Conservation (phyloP, 495 filamentous ascomycete genomes). For the Neurospora tetraspora region DNA sequence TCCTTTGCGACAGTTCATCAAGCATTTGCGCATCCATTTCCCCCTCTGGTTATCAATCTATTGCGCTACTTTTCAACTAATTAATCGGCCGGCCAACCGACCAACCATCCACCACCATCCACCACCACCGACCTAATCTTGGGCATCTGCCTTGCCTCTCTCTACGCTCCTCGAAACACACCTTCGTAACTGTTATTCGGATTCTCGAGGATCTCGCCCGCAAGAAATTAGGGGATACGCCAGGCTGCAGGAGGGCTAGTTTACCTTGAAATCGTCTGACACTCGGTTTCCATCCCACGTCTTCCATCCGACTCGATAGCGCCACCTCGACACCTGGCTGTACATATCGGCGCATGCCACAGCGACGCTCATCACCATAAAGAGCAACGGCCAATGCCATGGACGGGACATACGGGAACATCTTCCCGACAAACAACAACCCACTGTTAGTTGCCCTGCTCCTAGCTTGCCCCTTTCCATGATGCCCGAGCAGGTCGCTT, state of each 20-base stretch:
- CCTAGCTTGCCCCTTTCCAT: not conserved
- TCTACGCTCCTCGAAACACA: not conserved
- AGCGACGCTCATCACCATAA: not conserved
- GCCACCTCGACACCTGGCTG: not conserved
- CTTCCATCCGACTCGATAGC: not conserved
- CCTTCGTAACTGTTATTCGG: not conserved
- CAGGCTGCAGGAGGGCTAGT: not conserved
- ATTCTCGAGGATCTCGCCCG: not conserved
- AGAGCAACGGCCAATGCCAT: constrained; percentile 8
- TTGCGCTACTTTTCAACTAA: not conserved
- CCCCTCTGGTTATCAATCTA: not conserved
- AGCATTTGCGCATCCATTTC: not conserved
- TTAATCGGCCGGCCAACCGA: not conserved
- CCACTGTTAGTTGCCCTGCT: not conserved
- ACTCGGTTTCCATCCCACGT: not conserved
- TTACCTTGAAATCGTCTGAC: not conserved
- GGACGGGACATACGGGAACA: constrained; percentile 26
- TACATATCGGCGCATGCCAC: not conserved
- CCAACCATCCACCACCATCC: not conserved
- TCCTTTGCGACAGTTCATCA: not conserved
- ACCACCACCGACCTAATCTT: not conserved
- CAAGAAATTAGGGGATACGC: not conserved
- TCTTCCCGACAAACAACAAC: constrained; percentile 15
- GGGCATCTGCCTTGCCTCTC: not conserved
- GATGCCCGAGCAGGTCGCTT: not conserved